Conservation (phyloP, 2,329 filamentous ascomycete species). For the Diaporthe ampelina region DNA sequence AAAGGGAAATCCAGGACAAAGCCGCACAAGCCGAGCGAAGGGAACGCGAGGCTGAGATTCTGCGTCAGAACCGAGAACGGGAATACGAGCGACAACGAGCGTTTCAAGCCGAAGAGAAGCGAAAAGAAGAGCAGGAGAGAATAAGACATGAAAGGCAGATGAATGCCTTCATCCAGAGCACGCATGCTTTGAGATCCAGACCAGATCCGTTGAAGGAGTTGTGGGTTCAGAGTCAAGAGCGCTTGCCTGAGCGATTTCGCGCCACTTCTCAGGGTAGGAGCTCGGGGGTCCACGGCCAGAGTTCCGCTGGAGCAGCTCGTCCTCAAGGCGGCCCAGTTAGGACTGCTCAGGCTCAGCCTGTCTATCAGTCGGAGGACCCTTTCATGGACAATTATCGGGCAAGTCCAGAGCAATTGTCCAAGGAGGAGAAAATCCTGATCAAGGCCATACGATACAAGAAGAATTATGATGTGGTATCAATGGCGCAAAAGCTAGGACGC, state of each 20-base stretch:
- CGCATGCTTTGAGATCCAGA: conserved; percentile 3
- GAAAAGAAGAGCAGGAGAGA: conserved; percentile 11
- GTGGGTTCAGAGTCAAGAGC: conserved; percentile 21
- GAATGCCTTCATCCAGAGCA: not conserved
- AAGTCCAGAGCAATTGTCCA: conserved; percentile 17
- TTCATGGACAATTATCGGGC: conserved; percentile 2
- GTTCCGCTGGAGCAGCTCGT: not conserved
- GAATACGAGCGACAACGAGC: not conserved
- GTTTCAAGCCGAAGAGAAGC: not conserved
- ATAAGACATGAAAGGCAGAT: not conserved
- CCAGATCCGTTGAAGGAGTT: conserved; percentile 16
- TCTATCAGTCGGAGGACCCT: not conserved
- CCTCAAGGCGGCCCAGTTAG: not conserved
- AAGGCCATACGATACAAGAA: conserved; percentile 6
- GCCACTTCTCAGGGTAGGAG: not conserved
- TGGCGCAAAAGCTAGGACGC: conserved; percentile 32
- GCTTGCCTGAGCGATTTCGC: not conserved
- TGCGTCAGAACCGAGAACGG: not conserved
- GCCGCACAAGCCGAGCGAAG: conserved; percentile 6
- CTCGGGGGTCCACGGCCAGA: not conserved
- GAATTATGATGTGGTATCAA: conserved; percentile 21
- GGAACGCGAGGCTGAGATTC: not conserved
- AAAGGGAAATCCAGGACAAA: not conserved
- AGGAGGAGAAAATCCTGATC: conserved; percentile 9
- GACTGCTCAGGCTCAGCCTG: not conserved